phyloP scores from a whole-genome alignment of 768 basidiomycete species.

The Strobilomyces confusus region DNA sequence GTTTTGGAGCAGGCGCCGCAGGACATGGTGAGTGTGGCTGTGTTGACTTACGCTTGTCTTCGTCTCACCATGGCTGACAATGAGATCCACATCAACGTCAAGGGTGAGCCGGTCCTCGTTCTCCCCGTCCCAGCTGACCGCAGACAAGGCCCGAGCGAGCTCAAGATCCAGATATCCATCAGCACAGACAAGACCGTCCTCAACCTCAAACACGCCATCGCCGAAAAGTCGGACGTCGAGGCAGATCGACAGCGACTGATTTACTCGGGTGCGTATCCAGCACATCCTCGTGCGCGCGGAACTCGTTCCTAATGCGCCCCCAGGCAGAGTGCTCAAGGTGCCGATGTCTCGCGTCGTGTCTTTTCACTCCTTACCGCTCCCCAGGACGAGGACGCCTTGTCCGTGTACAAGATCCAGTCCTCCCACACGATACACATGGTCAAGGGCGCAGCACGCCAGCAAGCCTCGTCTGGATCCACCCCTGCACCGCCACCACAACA shows the following conservation, averaged over 20 bases:
- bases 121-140: not conserved
- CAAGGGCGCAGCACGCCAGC: conserved; percentile 64
- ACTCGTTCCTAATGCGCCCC: not conserved
- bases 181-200: conserved; percentile 76
- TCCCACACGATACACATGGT: conserved; percentile 92
- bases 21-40: conserved; percentile 28
- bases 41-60: conserved; percentile 4
- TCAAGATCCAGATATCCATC: conserved; percentile 88
- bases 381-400: conserved; percentile 79
- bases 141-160: conserved; percentile 73
- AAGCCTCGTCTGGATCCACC: conserved; percentile 33
- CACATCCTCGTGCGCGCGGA: not conserved
- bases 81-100: conserved; percentile 66
- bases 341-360: not conserved
- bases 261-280: conserved; percentile 66
- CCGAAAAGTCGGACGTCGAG: conserved; percentile 78
- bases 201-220: conserved; percentile 90
- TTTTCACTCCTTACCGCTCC: conserved; percentile 4
- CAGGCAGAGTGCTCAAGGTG: conserved; percentile 75
- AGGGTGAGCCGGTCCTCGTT: conserved; percentile 39
- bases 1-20: conserved; percentile 52
- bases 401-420: conserved; percentile 86
- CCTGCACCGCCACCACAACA: conserved; percentile 38
- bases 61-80: conserved; percentile 48
- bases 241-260: conserved; percentile 89